Conservation (phyloP, 106 monocot genomes). For the Dendrobium catenatum region DNA sequence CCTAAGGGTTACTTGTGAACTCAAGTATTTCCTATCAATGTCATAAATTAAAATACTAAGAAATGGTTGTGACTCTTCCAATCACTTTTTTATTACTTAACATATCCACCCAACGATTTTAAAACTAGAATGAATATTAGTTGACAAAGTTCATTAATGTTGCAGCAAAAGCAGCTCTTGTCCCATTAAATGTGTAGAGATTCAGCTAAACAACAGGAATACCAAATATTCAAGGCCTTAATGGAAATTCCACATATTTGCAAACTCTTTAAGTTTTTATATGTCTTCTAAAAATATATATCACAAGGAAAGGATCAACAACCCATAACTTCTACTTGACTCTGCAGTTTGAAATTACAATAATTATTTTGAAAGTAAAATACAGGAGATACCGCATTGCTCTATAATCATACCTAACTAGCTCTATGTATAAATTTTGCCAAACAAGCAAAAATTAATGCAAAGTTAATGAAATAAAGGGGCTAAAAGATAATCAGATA, state of each 20-base stretch:
- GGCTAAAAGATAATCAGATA: not conserved
- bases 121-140: not conserved
- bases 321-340: not conserved
- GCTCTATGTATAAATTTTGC: not conserved
- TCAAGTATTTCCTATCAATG: too few relatives aligned
- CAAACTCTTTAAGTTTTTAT: not conserved
- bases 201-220: not conserved
- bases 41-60: not conserved
- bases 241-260: not conserved
- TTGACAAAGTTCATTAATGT: not conserved
- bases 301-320: not conserved
- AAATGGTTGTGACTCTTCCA: not conserved
- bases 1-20: too few relatives aligned
- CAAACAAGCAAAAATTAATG: not conserved
- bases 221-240: not conserved
- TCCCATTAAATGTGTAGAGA: not conserved
- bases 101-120: not conserved
- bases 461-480: not conserved
- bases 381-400: not conserved
- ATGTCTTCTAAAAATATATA: not conserved
- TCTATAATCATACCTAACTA: slow-evolving; percentile 1
- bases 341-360: not conserved
- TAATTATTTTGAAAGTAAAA: not conserved
- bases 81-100: not conserved
- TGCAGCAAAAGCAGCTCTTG: not conserved